Percentiles rank a stretch among this genome's conserved stretches.
Conservation (phyloP, 495 filamentous ascomycete species). For the Podospora bellae-mahoneyi region DNA sequence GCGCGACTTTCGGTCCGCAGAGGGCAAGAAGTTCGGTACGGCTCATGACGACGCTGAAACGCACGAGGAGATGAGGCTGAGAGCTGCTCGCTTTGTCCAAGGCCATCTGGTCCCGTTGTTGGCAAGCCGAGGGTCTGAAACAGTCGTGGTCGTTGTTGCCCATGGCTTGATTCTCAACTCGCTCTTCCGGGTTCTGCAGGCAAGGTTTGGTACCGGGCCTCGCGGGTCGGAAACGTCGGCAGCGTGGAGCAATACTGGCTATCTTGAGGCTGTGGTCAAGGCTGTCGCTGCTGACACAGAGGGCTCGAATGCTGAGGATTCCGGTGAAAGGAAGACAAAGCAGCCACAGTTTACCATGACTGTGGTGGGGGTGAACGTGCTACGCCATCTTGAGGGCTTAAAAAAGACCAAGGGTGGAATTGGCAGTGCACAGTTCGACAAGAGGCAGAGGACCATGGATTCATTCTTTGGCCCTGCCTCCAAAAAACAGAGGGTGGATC, state of each 20-base stretch:
- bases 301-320: slow-evolving; percentile 4
- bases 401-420: slow-evolving; percentile 75
- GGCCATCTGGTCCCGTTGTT: slow-evolving; percentile 57
- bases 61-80: slow-evolving; percentile 58
- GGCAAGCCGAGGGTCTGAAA: slow-evolving; percentile 21
- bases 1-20: slow-evolving; percentile 67
- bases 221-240: slow-evolving; percentile 22
- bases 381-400: slow-evolving; percentile 64
- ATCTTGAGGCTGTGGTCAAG: slow-evolving; percentile 25
- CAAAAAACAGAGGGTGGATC: slow-evolving; percentile 47
- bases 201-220: slow-evolving; percentile 19
- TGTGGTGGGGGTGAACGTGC: slow-evolving; percentile 58
- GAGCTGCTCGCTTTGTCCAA: slow-evolving; percentile 62
- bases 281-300: background rate
- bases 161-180: slow-evolving; percentile 75
- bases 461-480: slow-evolving; percentile 59
- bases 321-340: slow-evolving; percentile 20
- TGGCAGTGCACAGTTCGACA: slow-evolving; percentile 69
- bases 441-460: slow-evolving; percentile 66
- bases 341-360: slow-evolving; percentile 25
- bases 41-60: slow-evolving; percentile 47
- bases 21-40: slow-evolving; percentile 54
- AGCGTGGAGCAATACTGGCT: slow-evolving; percentile 47
- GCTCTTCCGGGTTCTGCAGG: slow-evolving; percentile 61
- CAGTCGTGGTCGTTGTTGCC: slow-evolving; percentile 62